A percentile compares a stretch with the other conserved stretches of the same genome.
Conservation (phyloP, 108 stramenopile genomes). For the Mediolabrus comicus region DNA sequence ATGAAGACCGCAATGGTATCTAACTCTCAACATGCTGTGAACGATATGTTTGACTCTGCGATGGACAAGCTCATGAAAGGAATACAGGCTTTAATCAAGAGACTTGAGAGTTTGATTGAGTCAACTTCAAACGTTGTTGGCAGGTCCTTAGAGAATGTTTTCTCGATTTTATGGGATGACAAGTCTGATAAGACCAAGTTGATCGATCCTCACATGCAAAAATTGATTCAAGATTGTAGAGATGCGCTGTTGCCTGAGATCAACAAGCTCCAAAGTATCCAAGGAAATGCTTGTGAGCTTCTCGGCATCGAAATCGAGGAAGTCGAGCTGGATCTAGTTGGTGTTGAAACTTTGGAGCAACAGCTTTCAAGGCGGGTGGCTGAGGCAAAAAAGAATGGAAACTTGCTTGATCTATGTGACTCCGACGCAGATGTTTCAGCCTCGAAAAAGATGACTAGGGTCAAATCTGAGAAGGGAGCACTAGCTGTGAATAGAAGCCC, state of each 20-base stretch:
- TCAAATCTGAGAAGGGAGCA: constrained; percentile 8
- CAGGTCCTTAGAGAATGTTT: constrained; percentile 29
- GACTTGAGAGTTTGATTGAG: constrained; percentile 15
- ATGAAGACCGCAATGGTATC: constrained; percentile 38
- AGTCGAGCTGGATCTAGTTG: constrained; percentile 44
- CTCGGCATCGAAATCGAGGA: constrained; percentile 49
- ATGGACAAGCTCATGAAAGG: constrained; percentile 27
- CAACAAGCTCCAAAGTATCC: constrained; percentile 25
- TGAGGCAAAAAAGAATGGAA: constrained; percentile 36
- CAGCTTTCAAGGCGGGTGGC: constrained; percentile 24
- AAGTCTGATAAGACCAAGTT: constrained; percentile 13
- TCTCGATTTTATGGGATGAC: constrained; percentile 48
- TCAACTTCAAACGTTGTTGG: constrained; percentile 14
- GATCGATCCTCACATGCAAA: constrained; percentile 30
- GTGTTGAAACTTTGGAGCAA: constrained; percentile 46
- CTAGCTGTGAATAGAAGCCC: too few species aligned
- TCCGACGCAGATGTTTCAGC: constrained; percentile 20
- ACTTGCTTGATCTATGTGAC: constrained; percentile 40
- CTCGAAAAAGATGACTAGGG: not conserved
- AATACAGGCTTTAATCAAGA: constrained; percentile 25
- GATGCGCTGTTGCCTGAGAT: constrained; percentile 39
- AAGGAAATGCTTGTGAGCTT: constrained; percentile 17
- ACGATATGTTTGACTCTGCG: constrained; percentile 33
- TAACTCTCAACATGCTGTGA: constrained; percentile 9
- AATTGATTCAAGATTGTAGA: constrained; percentile 32